Conservation (phyloP, 2,329 filamentous ascomycete species). For the Albifimbria verrucaria region DNA sequence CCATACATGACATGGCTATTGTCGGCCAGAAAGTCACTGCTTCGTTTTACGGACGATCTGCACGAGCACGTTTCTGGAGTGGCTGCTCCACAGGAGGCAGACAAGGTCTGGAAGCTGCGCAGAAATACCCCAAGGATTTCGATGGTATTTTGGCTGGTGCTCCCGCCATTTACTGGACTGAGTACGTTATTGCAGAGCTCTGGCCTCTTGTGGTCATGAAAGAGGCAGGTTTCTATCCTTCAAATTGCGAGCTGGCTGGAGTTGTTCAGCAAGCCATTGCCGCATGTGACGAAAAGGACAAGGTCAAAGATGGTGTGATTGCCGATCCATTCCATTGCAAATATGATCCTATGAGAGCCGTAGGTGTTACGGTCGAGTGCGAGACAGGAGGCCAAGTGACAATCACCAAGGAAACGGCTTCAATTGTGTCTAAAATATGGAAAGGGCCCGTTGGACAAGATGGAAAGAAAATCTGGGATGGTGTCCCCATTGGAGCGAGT, state of each 20-base stretch:
- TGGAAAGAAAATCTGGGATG: no score
- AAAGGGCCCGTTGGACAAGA: no score
- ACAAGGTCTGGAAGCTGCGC: conserved; percentile 47
- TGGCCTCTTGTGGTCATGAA: conserved; percentile 30
- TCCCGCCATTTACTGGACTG: conserved; percentile 29
- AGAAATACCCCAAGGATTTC: conserved; percentile 48
- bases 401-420: no score
- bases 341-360: no score
- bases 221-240: not conserved
- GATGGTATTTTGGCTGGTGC: conserved; percentile 31
- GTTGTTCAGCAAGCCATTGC: not conserved
- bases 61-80: conserved; percentile 45
- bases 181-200: conserved; percentile 8
- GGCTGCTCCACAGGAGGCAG: conserved; percentile 54
- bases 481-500: no score
- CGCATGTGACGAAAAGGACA: not conserved
- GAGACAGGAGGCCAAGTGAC: no score
- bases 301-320: not conserved
- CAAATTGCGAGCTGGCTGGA: not conserved
- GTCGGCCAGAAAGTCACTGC: conserved; percentile 46
- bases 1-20: conserved; percentile 43
- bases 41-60: conserved; percentile 40
- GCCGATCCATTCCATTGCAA: not conserved
- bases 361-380: no score
- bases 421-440: no score